A percentile compares a stretch with the other conserved stretches of the same genome.
Conservation (phyloP, 1,284 basidiomycete genomes). For the Xerocomus minutiporus region DNA sequence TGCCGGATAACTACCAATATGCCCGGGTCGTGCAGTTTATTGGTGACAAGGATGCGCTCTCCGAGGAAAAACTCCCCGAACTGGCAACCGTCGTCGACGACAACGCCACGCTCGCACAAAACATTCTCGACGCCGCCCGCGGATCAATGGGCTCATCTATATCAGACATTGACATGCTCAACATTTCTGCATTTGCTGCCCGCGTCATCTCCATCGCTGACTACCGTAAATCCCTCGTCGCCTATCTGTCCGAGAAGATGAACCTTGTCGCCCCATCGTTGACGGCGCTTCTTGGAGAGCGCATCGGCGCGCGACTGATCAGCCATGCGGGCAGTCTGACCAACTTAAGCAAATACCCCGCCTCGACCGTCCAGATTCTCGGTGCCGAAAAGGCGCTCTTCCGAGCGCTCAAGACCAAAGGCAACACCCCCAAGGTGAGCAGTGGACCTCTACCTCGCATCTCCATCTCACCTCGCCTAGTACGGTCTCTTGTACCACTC, state of each 20-base stretch:
- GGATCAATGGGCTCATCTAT: conserved; percentile 96
- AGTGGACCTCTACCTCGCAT: neutral
- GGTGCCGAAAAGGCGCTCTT: conserved; percentile 99
- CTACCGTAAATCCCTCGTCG: conserved; percentile 89
- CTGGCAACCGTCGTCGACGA: conserved; percentile 84
- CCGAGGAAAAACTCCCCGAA: conserved; percentile 76
- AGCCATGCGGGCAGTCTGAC: conserved; percentile 97
- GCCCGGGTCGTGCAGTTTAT: conserved; percentile 87
- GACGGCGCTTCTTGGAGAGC: conserved; percentile 91
- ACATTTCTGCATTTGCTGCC: conserved; percentile 90
- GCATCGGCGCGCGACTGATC: conserved; percentile 93
- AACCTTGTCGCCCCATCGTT: conserved; percentile 94
- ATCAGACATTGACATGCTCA: conserved; percentile 92
- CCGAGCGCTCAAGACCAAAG: conserved; percentile 97
- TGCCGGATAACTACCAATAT: conserved; percentile 95
- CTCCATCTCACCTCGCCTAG: conserved; percentile 36
- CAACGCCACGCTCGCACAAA: conserved; percentile 84
- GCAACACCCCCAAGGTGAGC: conserved; percentile 91
- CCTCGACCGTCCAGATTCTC: conserved; percentile 96
- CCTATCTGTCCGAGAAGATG: conserved; percentile 97
- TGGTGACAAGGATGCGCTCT: conserved; percentile 80
- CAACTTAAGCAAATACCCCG: conserved; percentile 97
- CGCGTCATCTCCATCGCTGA: conserved; percentile 90
- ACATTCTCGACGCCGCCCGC: conserved; percentile 90
- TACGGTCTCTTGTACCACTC: conserved; percentile 94